Evolutionary conservation across 2,329 filamentous ascomycete species (phyloP), one percentile per base, ranked within the genome.

Genomic region (Aspergillus calidoustus): DNA sequence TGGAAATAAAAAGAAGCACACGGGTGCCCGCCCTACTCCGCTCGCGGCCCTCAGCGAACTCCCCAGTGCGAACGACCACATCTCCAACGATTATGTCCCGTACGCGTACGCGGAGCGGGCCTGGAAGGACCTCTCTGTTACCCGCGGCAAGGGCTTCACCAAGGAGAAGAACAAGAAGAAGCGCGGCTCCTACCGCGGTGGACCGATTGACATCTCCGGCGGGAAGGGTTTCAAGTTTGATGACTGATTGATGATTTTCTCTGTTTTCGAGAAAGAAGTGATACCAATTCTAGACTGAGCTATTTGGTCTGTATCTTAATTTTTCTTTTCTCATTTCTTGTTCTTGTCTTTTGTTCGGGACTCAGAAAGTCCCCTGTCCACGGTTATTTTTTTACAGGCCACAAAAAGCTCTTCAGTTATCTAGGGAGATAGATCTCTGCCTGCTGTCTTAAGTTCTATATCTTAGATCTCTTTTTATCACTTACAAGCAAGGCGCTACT

Each of bases 131-230:
- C 81, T 99, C 65, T 91, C 93, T 53, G 86, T 97, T 44, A 98
- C 94, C 34, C 92, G 90, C 76, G 95, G 95, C 72, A 98, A 97
- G 82, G 93, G 92, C 4, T 99, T 99, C 80, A 98, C 94, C 63
- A 99, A 99, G 84, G 95, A 98, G 83, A 99, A 99, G 88, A 99
- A 99, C 81, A 99, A 99, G 85, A 95, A 93, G 86, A 93, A 93
- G 85, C 85, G 88, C 70, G 95, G 95, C 54, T 92, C 90, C 68
- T 99, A 97, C 84, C 88, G 91, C 52, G 95, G 95, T 49, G 95
- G 95, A 7, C 79, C 85, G 56, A 96, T 99, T 71, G 93, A 99
- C 75, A 91, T 94, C 57, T 80, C 84, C 15, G 88, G 89, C 22
- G 90, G 90, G 66, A 93, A 94, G 79, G 90, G 91, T 61, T 91